A percentile compares a stretch with the other conserved stretches of the same genome.
Conservation (phyloP, 202 grass and related monocot species). For the Panicum hallii region DNA sequence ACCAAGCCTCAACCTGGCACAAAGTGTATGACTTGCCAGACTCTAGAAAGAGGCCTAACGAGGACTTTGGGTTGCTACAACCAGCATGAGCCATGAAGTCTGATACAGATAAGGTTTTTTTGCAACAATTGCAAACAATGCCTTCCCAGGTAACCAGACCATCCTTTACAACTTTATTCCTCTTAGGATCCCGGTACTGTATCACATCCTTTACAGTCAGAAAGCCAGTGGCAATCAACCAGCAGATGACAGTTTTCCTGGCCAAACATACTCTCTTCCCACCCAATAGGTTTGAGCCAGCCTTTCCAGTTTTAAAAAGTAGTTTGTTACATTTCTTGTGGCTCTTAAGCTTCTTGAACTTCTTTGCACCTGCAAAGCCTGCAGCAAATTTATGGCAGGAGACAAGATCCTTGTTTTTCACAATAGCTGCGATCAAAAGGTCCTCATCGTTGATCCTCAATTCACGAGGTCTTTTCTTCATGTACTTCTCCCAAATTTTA, state of each 20-base stretch:
- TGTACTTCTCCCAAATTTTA: constrained; percentile 55
- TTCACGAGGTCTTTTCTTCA: constrained; percentile 77
- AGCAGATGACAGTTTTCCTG: constrained; percentile 89
- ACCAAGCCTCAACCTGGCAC: constrained; percentile 93
- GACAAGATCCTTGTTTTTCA: constrained; percentile 90
- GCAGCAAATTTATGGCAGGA: constrained; percentile 66
- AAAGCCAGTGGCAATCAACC: constrained; percentile 94
- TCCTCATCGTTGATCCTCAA: constrained; percentile 92
- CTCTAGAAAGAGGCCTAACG: constrained; percentile 79
- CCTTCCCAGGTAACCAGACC: constrained; percentile 85
- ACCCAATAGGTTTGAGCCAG: constrained; percentile 66
- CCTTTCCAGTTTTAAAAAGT: constrained; percentile 68
- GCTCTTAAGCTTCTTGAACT: constrained; percentile 68
- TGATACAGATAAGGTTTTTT: constrained; percentile 69
- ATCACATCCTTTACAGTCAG: constrained; percentile 85
- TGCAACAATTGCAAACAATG: constrained; percentile 88
- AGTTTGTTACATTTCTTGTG: constrained; percentile 68
- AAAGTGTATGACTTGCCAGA: constrained; percentile 86
- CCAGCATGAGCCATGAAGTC: constrained; percentile 87
- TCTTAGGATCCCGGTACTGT: constrained; percentile 76
- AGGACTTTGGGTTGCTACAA: constrained; percentile 63
- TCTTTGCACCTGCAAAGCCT: constrained; percentile 51
- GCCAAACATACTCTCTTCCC: constrained; percentile 71
- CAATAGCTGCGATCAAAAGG: constrained; percentile 88
- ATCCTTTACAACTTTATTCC: constrained; percentile 71